A percentile compares a stretch with the other conserved stretches of the same genome.
Conservation (phyloP, 2,329 filamentous ascomycete genomes). For the Fusarium napiforme region DNA sequence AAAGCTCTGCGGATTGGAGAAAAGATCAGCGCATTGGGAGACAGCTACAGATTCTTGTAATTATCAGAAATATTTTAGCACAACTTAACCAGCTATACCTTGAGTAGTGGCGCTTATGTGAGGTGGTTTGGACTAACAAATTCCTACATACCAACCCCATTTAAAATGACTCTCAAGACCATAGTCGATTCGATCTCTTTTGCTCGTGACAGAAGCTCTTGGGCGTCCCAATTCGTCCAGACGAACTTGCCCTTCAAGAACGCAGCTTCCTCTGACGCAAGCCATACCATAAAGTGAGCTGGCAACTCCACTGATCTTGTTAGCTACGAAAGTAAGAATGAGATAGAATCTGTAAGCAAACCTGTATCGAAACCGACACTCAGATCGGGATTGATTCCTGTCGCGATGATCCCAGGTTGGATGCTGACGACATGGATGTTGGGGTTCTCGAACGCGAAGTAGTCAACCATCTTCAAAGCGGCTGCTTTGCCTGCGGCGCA, state of each 20-base stretch:
- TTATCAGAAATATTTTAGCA: too few species aligned
- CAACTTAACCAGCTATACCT: too few species aligned
- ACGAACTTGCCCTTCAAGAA: constrained; percentile 6
- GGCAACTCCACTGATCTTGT: constrained; percentile 1
- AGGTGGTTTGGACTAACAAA: too few species aligned
- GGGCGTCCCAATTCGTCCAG: constrained; percentile 16
- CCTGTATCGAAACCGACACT: not conserved
- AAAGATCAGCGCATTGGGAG: too few species aligned
- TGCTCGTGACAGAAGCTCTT: not conserved
- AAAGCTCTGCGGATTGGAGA: too few species aligned
- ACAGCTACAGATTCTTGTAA: too few species aligned
- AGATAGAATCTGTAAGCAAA: rapidly evolving
- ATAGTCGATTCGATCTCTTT: not conserved
- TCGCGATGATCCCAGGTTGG: constrained; percentile 56
- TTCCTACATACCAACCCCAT: not conserved
- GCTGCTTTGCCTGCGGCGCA: constrained; percentile 53
- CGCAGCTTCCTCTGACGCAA: not conserved
- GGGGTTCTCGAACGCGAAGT: constrained; percentile 50
- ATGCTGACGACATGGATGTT: constrained; percentile 51
- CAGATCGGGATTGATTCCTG: constrained; percentile 45
- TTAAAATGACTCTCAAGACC: not conserved
- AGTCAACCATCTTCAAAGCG: constrained; percentile 49
- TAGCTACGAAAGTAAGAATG: rapidly evolving
- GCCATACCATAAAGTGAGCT: constrained; percentile 21
- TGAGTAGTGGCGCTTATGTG: too few species aligned